These are phyloP conservation scores for Solanum tarijense DNA, from an alignment of 257 asterid genomes.

Conservation along the genomic window DNA sequence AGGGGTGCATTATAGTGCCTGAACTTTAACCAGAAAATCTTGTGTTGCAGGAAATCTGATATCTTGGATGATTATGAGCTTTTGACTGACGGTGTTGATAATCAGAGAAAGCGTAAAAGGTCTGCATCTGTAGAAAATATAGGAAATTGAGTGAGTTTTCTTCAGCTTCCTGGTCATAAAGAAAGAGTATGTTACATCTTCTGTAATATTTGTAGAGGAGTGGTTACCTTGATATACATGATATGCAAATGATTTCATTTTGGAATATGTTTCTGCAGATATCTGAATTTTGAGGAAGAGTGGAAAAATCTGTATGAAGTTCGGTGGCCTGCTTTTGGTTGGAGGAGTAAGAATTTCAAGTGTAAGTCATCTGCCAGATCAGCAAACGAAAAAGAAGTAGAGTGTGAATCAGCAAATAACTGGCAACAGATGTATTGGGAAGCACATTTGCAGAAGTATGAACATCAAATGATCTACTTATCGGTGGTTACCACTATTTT, in stretches of 20 bases:
- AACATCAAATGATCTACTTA: neutral
- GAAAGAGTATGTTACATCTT: neutral
- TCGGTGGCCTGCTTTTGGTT: constrained; percentile 54
- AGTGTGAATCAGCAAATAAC: constrained; percentile 29
- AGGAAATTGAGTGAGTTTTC: constrained; percentile 7
- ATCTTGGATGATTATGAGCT: constrained; percentile 22
- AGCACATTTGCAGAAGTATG: constrained; percentile 75
- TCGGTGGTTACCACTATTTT: neutral
- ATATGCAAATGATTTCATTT: constrained; percentile 8
- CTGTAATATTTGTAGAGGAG: neutral
- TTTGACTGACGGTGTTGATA: constrained; percentile 19
- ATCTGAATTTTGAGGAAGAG: constrained; percentile 38
- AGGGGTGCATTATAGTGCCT: neutral
- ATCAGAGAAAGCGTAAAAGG: constrained; percentile 77
- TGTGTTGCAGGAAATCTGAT: constrained; percentile 50
- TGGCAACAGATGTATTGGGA: constrained; percentile 88
- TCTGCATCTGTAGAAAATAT: constrained; percentile 11
- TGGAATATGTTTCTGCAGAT: constrained; percentile 19
- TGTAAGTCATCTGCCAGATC: constrained; percentile 20
- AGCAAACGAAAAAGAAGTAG: constrained; percentile 18
- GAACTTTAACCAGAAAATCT: constrained; percentile 8
- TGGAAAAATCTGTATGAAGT: constrained; percentile 46
- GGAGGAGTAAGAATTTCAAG: constrained; percentile 13
- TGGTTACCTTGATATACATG: neutral
- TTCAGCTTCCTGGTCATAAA: neutral